Evolutionary conservation across 495 filamentous ascomycete genomes (phyloP).

Genomic region (Lophiostoma macrostomum): DNA sequence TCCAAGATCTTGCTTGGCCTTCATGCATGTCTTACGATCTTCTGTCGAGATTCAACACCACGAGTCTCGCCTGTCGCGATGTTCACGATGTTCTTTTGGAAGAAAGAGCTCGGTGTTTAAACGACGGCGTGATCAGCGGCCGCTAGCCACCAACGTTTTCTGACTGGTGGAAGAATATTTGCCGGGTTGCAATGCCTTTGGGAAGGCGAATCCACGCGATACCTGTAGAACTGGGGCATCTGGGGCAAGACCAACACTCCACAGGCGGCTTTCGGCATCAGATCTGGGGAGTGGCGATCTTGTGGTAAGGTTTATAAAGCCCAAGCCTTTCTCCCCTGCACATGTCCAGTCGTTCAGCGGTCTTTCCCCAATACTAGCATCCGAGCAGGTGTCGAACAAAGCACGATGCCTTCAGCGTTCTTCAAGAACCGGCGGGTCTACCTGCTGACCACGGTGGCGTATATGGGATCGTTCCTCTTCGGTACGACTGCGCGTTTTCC

Average conservation of each 20-base stretch:
- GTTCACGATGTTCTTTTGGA: not conserved
- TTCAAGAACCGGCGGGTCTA: constrained; percentile 56
- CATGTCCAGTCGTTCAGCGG: not conserved
- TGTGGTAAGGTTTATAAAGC: too few species aligned
- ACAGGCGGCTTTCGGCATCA: too few species aligned
- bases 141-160: not conserved
- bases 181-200: not conserved
- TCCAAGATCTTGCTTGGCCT: constrained; percentile 1
- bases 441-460: constrained; percentile 53
- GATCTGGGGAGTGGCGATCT: too few species aligned
- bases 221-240: too few species aligned
- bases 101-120: not conserved
- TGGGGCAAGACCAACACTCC: too few species aligned
- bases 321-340: not conserved
- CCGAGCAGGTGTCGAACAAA: not conserved
- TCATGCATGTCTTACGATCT: not conserved
- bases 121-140: not conserved
- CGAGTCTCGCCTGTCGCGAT: not conserved
- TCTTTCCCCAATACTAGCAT: not conserved
- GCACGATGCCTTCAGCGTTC: constrained; percentile 25
- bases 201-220: too few species aligned
- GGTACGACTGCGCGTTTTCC: constrained; percentile 37
- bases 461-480: constrained; percentile 53
- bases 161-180: constrained; percentile 3
- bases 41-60: not conserved